These are phyloP conservation scores for Mycena amicta DNA, from an alignment of 768 basidiomycete species.

Conservation along the genomic window DNA sequence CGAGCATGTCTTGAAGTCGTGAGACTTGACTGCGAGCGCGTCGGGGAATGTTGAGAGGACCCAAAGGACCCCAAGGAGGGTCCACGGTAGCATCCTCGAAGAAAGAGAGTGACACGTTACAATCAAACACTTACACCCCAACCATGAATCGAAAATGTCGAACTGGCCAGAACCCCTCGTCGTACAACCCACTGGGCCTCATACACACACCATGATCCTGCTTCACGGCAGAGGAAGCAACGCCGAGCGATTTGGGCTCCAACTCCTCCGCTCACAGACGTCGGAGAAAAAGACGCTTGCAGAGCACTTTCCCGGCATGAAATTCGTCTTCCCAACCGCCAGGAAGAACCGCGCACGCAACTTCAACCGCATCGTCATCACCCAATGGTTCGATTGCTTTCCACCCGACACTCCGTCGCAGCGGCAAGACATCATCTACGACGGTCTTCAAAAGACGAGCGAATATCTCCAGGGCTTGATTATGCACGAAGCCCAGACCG, in stretches of 20 bases:
- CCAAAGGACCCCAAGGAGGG: conserved; percentile 37
- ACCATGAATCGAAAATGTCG: conserved; percentile 1
- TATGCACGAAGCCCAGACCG: not conserved
- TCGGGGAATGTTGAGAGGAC: conserved; percentile 38
- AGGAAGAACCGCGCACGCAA: conserved; percentile 11
- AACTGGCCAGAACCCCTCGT: conserved; percentile 16
- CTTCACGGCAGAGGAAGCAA: conserved; percentile 17
- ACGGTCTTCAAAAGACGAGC: conserved; percentile 1
- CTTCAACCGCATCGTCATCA: conserved; percentile 16
- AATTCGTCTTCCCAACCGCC: conserved; percentile 15
- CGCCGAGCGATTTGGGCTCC: conserved; percentile 15
- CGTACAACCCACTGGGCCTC: conserved; percentile 1
- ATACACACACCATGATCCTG: conserved; percentile 14
- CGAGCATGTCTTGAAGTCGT: conserved; percentile 94
- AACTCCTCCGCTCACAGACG: conserved; percentile 2
- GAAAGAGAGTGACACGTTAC: not conserved
- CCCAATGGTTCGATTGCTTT: conserved; percentile 16
- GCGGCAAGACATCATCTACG: conserved; percentile 8
- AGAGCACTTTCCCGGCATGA: conserved; percentile 11
- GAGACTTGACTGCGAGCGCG: conserved; percentile 64
- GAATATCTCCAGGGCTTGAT: conserved; percentile 7
- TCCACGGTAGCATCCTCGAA: conserved; percentile 20
- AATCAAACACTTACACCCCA: not conserved
- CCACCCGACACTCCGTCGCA: not conserved
- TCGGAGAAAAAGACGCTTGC: conserved; percentile 4